A percentile compares a stretch with the other conserved stretches of the same genome.
Evolutionary conservation across 2,329 filamentous ascomycete species (phyloP).

Genomic region (Incumbomyces lentus): DNA sequence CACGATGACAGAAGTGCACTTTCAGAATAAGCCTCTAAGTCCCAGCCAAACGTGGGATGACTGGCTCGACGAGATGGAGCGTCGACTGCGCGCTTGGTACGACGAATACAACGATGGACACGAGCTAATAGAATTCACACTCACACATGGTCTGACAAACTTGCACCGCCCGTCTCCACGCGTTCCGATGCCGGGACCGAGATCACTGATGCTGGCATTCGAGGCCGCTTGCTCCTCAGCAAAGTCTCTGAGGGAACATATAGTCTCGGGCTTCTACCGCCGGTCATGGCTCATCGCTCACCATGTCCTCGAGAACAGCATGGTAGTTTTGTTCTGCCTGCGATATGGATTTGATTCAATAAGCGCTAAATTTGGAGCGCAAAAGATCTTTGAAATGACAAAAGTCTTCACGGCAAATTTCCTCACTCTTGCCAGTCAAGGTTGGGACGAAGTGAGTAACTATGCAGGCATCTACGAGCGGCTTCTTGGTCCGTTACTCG

Average conservation of each 20-base stretch:
- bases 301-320: conserved; percentile 21
- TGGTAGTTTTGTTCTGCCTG: conserved; percentile 25
- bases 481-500: conserved; percentile 24
- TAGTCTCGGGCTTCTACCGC: conserved; percentile 21
- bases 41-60: conserved; percentile 21
- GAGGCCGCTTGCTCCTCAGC: conserved; percentile 21
- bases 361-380: conserved; percentile 20
- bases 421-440: conserved; percentile 23
- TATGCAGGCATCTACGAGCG: conserved; percentile 23
- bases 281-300: conserved; percentile 22
- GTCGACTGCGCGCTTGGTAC: conserved; percentile 19
- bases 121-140: conserved; percentile 20
- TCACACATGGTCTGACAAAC: conserved; percentile 21
- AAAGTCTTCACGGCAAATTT: conserved; percentile 27
- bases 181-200: conserved; percentile 17
- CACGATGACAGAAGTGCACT: conserved; percentile 23
- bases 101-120: conserved; percentile 21
- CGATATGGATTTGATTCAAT: conserved; percentile 25
- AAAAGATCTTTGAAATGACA: conserved; percentile 26
- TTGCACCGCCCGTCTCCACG: conserved; percentile 22
- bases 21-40: conserved; percentile 21
- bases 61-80: conserved; percentile 22
- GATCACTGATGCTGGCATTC: conserved; percentile 22
- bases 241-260: conserved; percentile 20
- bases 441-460: conserved; percentile 25